Evolutionary conservation across 83 land plant genomes (phyloP).

Genomic region (Thuja plicata): DNA sequence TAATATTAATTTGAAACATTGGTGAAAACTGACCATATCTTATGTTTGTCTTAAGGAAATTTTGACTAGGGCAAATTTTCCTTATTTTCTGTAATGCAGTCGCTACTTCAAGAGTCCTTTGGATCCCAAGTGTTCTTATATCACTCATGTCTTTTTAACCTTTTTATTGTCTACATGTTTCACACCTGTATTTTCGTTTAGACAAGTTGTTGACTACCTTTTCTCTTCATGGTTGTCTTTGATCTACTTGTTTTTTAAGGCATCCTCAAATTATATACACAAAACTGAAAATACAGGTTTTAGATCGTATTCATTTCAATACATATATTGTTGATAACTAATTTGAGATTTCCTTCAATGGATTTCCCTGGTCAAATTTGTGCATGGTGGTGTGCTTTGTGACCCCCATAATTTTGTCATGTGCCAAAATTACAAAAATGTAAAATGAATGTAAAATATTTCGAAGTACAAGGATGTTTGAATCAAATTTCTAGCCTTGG

Average conservation of each 20-base stretch:
- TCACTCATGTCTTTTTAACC: not conserved
- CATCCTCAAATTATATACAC: not conserved
- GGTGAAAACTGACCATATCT: not conserved
- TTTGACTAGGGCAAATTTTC: not conserved
- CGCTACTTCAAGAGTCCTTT: not conserved
- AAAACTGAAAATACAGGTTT: not conserved
- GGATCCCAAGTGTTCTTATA: not conserved
- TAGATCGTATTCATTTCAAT: too few species aligned
- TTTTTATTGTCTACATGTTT: not conserved
- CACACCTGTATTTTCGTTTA: not conserved
- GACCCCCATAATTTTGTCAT: too few species aligned
- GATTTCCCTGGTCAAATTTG: too few species aligned
- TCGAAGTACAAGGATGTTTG: too few species aligned
- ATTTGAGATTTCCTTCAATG: too few species aligned
- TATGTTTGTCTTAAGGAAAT: too few species aligned
- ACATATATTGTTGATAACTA: too few species aligned
- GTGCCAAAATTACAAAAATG: too few species aligned
- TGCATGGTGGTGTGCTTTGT: too few species aligned
- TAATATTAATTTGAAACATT: not conserved
- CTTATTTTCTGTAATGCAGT: too few species aligned
- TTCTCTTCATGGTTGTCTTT: not conserved
- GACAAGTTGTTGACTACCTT: not conserved
- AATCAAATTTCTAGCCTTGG: too few species aligned
- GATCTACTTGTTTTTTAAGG: not conserved
- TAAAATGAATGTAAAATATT: too few species aligned